Base-by-base conservation (phyloP, 2,329 filamentous ascomycete species). In the Cladosporium sp. region DNA sequence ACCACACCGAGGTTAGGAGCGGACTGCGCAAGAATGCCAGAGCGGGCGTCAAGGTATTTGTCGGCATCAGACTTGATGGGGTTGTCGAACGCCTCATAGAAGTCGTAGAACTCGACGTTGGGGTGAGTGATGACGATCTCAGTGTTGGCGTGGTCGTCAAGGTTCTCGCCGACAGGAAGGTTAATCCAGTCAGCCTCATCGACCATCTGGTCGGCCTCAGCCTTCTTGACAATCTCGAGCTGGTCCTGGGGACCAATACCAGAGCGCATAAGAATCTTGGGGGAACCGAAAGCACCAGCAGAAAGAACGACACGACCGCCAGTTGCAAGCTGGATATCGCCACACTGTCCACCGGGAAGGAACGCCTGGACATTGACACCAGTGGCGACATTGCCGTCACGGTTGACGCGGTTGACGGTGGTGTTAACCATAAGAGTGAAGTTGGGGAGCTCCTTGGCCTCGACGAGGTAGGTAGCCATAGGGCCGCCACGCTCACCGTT, bases 371-470 rank as follows among this genome's bases (percentile, higher is more conserved):
- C 83, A 73, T 91, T 86, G n/a, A 91, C 83, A 67, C 89, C 89
- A 1, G 87, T 90, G 66, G 88, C 82, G 65, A 84, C 83, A 52
- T 86, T 84, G 2, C 86, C 87, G 18, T 80, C 81, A 14, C 90
- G 87, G 24, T 91, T 78, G n/a, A 92, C 83, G 32, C 89, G 84
- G 69, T 85, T 84, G n/a, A 90, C 89, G 54, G 85, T 83, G 3
- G 88, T 90, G 74, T 88, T 87, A 24, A 85, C 85, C 82, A 86
- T 87, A 58, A 92, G 80, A 63, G 86, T 83, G 78, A 92, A 92
- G 79, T 92, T 90, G 47, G 80, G 77, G 67, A 87, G 83, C 51
- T 80, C 79, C 58, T 82, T 81, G 1, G 88, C 88, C 21, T 83
- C 82, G 4, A 88, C 86, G 1, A 92, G 85, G 73, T 92, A 92